Conservation (phyloP, 768 basidiomycete genomes). For the Cystofilobasidium bisporidii region DNA sequence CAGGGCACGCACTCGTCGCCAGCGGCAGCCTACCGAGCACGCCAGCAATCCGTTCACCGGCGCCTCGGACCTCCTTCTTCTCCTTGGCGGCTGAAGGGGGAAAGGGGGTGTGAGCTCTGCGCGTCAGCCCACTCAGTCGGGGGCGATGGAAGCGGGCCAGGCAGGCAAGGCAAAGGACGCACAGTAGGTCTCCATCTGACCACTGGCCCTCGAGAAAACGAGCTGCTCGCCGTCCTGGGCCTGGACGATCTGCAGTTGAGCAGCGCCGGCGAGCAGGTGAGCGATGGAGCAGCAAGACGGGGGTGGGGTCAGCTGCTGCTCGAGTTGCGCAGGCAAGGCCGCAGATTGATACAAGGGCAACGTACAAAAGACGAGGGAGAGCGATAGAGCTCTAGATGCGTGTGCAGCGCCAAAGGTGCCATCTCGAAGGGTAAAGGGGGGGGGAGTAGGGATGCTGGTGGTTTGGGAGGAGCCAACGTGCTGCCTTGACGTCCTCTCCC, state of each 20-base stretch:
- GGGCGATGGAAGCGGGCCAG: background rate
- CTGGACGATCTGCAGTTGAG: background rate
- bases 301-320: background rate
- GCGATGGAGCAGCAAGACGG: background rate
- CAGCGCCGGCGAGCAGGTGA: background rate
- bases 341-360: too few relatives aligned
- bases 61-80: background rate
- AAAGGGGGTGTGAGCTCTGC: background rate
- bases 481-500: too few relatives aligned
- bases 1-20: constrained; percentile 39
- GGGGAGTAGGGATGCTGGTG: background rate
- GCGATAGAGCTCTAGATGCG: background rate
- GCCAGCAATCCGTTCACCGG: constrained; percentile 40
- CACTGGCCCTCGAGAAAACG: background rate
- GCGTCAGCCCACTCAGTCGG: background rate
- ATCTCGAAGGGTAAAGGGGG: background rate
- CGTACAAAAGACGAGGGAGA: constrained; percentile 1
- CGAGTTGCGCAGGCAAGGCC: background rate
- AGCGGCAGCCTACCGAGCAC: constrained; percentile 45
- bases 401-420: background rate
- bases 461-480: background rate
- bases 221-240: background rate
- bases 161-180: background rate
- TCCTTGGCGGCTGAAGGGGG: background rate
- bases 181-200: constrained; percentile 5